Conservation (phyloP, 1,284 basidiomycete genomes). For the Tilletia indica region DNA sequence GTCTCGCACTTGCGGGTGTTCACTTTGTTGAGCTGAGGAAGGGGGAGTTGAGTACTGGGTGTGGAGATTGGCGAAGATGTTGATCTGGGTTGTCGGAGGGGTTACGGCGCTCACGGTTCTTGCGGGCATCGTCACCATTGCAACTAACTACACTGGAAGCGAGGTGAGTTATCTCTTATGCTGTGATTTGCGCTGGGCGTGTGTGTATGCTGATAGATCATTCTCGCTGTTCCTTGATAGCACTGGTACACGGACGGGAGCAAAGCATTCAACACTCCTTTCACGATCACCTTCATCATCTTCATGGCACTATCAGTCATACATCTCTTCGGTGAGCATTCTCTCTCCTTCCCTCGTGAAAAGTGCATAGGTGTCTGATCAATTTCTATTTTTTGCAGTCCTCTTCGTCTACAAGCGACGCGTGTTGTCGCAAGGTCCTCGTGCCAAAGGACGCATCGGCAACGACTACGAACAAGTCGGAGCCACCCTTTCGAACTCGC, state of each 20-base stretch:
- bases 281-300: slow-evolving; percentile 15
- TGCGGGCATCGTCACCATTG: slow-evolving; percentile 1
- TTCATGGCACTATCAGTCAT: not conserved
- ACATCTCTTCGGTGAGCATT: not conserved
- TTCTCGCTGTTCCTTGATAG: not conserved
- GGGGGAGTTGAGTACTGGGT: not conserved
- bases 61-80: not conserved
- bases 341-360: not conserved
- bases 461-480: slow-evolving; percentile 12
- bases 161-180: not conserved
- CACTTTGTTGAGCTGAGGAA: slow-evolving; percentile 1
- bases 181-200: not conserved
- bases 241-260: slow-evolving; percentile 3
- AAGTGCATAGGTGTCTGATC: too few species aligned
- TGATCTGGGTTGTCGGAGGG: not conserved
- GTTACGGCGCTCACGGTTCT: not conserved
- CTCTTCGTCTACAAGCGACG: not conserved
- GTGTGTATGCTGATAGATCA: too few species aligned
- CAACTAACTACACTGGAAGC: not conserved
- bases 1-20: not conserved
- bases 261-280: slow-evolving; percentile 4
- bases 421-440: not conserved
- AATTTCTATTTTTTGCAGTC: not conserved
- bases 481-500: not conserved
- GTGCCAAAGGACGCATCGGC: slow-evolving; percentile 2